These are phyloP conservation scores for Podaxis sp. DNA, from an alignment of 768 basidiomycete species.

Conservation along the genomic window DNA sequence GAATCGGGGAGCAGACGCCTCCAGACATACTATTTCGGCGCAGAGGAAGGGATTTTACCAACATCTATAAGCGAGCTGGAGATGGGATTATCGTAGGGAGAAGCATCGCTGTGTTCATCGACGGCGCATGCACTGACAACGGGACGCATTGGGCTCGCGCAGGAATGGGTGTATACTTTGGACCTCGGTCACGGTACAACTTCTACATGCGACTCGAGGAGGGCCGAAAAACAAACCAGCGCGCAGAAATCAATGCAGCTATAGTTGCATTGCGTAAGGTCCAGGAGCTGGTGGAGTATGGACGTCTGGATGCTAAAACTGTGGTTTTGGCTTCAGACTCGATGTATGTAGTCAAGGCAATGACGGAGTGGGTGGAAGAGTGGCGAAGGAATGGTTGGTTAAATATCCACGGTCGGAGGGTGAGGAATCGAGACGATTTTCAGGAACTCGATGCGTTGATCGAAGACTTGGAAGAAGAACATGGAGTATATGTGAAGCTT, in stretches of 20 bases:
- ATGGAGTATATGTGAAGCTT: slow-evolving; percentile 5
- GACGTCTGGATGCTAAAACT: neutral
- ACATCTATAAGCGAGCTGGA: neutral
- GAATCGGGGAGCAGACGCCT: neutral
- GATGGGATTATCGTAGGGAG: neutral
- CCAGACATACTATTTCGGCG: neutral
- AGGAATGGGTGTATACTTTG: slow-evolving; percentile 15
- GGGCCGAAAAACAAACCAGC: slow-evolving; percentile 9
- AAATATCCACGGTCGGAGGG: slow-evolving; percentile 5
- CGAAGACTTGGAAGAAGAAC: neutral
- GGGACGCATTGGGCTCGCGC: slow-evolving; percentile 13
- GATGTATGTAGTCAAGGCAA: slow-evolving; percentile 14
- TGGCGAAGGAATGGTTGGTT: slow-evolving; percentile 14
- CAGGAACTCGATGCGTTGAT: slow-evolving; percentile 6
- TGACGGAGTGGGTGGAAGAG: slow-evolving; percentile 15
- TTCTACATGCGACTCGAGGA: slow-evolving; percentile 2
- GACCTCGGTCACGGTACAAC: neutral
- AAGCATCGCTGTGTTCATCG: slow-evolving; percentile 12
- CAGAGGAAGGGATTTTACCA: neutral
- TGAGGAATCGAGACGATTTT: slow-evolving; percentile 13
- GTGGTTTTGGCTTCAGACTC: slow-evolving; percentile 11
- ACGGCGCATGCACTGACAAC: slow-evolving; percentile 16
- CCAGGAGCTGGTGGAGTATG: neutral
- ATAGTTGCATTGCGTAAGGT: slow-evolving; percentile 4
- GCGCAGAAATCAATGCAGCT: slow-evolving; percentile 7